Evolutionary conservation across 2,329 filamentous ascomycete genomes (phyloP), one percentile per base, ranked within the genome.

Genomic region (Aspergillus caelatus): DNA sequence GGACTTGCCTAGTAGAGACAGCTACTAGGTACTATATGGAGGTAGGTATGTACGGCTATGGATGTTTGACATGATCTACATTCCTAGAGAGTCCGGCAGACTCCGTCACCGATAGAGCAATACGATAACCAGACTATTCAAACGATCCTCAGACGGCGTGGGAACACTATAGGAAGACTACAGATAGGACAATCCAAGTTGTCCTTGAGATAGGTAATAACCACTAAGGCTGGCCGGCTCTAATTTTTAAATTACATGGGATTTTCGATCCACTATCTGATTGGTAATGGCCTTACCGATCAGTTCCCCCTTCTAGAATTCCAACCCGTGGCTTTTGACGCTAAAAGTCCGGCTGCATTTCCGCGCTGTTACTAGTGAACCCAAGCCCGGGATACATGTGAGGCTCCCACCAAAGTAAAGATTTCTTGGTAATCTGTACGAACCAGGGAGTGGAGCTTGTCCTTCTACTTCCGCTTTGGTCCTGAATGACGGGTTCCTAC

Each of bases 271-370:
- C 36, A 60, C 50, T 54, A 8, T 41, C 57, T 53, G 16, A 34
- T 23, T 52, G 28, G 57, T 59, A 50, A 41, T 46, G 16, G 23
- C 43, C 16, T 19, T 46, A 48, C 45, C 57, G 57, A 59, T 59
- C 57, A 41, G 23, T 43, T 45, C 58, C 48, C 45, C 34, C 48
- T 60, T 60, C 58, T 41, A 60, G 58, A 60, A 60, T 60, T 50
- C 48, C 26, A 60, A 45, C 46, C 58, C 48, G 58, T 60, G 58
- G 58, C 58, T 54, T 41, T 59, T 23, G 48, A 54, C 58, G 26
- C 58, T 60, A 60, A 60, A 36, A 41, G 43, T 36, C 58, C 58
- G 58, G 58, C 58, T 60, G 58, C 58, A 60, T 39, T 60, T 60
- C 58, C 58, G 58, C 58, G 58, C 48, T 50, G 28, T 36, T 23